Base-by-base conservation (phyloP, 108 stramenopile genomes). In the Pseudonitzschia multiseries region DNA sequence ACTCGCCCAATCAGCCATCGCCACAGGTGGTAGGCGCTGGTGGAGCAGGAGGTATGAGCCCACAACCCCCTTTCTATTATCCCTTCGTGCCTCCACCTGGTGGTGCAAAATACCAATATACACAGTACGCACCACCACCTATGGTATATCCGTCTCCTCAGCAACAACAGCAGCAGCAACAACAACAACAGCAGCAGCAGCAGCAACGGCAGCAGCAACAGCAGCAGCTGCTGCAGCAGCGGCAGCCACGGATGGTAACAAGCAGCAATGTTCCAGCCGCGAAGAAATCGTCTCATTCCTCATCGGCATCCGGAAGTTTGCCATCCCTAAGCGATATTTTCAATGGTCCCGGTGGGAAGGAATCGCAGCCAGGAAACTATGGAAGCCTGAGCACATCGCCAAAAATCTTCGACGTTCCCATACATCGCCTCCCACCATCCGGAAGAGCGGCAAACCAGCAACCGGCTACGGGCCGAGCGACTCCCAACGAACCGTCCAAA, bases 321-420 rank as follows among this genome's bases (percentile, higher is more conserved):
- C 53, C 69, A 21, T 18, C 36, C 27, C 18, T 69, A 53, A 53
- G 36, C 28, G 54, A 69, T 41, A 56, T 57, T 40, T 57, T 57
- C 53, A 56, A 40, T 69, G 13, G 17, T 27, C 22, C 50, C 22
- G 68, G 48, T 42, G 41, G 68, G 63, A 31, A 22, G 42, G 61
- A 33, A 62, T 62, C 61, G 33, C 61, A 33, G 36, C 32, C 54
- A 10, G 33, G 46, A 2, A 67, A 48, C 14, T 76, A 69, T 20
- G 75, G 75, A 27, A 42, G 36, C 32, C 57, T 48, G 10, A n/a
- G 28, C 31, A 48, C 52, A 31, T 56, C 74, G 6, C 75, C 75
- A 22, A 54, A 65, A 36, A 51, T 76, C 5, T 76, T 69, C 75
- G 69, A 76, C 51, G 75, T 61, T 52, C 75, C 75, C 20, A 46